These are phyloP conservation scores for Plantago elongata DNA, from an alignment of 257 asterid genomes.

Conservation along the genomic window DNA sequence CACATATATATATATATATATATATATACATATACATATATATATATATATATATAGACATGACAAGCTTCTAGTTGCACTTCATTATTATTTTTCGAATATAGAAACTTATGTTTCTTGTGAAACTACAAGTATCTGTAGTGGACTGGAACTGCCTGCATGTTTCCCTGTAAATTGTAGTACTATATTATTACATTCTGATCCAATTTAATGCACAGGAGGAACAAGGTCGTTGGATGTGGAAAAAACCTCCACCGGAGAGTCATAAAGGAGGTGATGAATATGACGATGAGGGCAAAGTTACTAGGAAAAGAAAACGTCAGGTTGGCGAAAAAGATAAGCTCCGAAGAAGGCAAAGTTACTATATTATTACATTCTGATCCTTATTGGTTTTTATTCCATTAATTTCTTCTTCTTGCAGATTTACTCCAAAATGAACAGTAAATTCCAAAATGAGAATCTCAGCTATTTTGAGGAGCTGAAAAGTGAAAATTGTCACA, in stretches of 20 bases:
- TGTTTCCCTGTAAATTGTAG: background rate
- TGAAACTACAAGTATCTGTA: slow-evolving; percentile 10
- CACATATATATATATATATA: too few relatives aligned
- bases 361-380: too few relatives aligned
- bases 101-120: background rate
- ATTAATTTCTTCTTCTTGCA: slow-evolving; percentile 28
- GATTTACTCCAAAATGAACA: too few relatives aligned
- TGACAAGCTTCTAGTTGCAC: background rate
- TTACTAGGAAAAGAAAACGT: slow-evolving; percentile 36
- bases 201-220: slow-evolving; percentile 33
- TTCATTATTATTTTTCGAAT: background rate
- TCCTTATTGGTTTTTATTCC: background rate
- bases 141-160: background rate
- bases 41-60: background rate
- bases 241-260: slow-evolving; percentile 66
- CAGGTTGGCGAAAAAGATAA: slow-evolving; percentile 36
- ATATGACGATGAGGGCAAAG: slow-evolving; percentile 29
- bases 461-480: too few relatives aligned
- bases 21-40: too few relatives aligned
- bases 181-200: background rate
- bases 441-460: too few relatives aligned
- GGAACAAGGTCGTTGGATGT: slow-evolving; percentile 53
- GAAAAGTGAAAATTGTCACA: too few relatives aligned
- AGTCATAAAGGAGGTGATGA: slow-evolving; percentile 41
- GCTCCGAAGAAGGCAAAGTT: slow-evolving; percentile 54